Percentiles rank a stretch among this genome's conserved stretches.
These are phyloP conservation scores for Ilyonectria destructans DNA, from an alignment of 2,329 filamentous ascomycete species.

Conservation along the genomic window DNA sequence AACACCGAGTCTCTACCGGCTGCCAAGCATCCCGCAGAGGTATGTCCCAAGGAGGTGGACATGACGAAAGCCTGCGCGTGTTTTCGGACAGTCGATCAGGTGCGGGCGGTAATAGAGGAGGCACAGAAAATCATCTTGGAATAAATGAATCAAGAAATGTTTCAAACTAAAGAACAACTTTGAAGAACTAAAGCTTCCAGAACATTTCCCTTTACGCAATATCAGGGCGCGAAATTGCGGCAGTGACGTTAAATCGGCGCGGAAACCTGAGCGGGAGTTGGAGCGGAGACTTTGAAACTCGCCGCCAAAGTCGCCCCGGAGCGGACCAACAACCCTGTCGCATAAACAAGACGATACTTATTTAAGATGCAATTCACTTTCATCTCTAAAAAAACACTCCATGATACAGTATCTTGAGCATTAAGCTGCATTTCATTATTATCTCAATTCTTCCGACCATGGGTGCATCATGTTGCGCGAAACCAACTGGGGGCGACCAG, in stretches of 20 bases:
- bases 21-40: constrained; percentile 31
- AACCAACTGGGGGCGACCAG: constrained; percentile 6
- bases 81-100: constrained; percentile 35
- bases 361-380: not conserved
- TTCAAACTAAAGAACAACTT: not conserved
- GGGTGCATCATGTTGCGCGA: constrained; percentile 7
- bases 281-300: constrained; percentile 7
- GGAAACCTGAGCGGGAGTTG: no score
- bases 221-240: no score
- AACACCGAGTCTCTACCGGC: constrained; percentile 26
- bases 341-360: not conserved
- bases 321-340: not conserved
- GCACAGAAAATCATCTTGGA: not conserved
- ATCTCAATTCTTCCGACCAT: not conserved
- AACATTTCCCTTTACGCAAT: no score
- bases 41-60: constrained; percentile 36
- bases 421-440: no score
- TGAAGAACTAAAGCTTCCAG: no score
- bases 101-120: constrained; percentile 13
- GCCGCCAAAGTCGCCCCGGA: not conserved
- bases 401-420: not conserved
- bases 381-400: not conserved
- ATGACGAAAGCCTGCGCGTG: constrained; percentile 36
- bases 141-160: not conserved
- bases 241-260: no score